Evolutionary conservation across 2,329 filamentous ascomycete genomes (phyloP), one percentile per base, ranked within the genome.

Genomic region (Ophiocordyceps camponoti-saundersi): DNA sequence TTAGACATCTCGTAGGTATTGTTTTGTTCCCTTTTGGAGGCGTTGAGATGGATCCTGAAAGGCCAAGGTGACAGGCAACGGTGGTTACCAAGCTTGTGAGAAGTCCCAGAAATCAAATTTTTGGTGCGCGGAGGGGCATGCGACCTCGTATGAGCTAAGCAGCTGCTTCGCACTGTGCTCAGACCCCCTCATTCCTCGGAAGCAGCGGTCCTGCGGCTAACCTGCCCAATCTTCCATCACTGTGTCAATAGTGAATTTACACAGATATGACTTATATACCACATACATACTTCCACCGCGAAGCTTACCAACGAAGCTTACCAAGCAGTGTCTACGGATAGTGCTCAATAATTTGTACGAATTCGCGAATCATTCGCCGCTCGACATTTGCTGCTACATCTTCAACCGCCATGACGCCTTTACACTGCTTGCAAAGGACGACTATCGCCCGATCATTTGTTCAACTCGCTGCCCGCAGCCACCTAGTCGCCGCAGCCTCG

Each of bases 1-100:
- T 88, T 85, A 77, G 92, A 96, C 85, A 90, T 92, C 52, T 62
- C 84, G 70, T 65, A 59, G 55, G 23, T 26, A 5, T 26, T 52
- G 54, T 46, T 56, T 53, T 49, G 52, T 29, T 43, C 30, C 6
- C 12, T 50, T 46, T 49, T 48, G 44, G 29, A 29, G 48, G 46
- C 44, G 48, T 45, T 46, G 39, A 42, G 47, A 40, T 44, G 47
- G 49, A 45, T 47, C 44, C 40, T 26, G 20, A 22, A 45, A 44
- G 29, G 39, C 52, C 49, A 53, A n/a, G 36, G 36, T 18, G 4
- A 18, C 10, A n/a, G 18, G 18, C 32, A 13, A n/a, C 13, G 16
- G 32, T 34, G 16, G 13, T 11, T 8, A 40, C 15, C 36, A 10
- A 11, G 40, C n/a, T 20, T n/a, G n/a, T 40, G 40, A 41, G 40